Evolutionary conservation across 78 protist genomes (phyloP).

Genomic region (Guillardia theta): DNA sequence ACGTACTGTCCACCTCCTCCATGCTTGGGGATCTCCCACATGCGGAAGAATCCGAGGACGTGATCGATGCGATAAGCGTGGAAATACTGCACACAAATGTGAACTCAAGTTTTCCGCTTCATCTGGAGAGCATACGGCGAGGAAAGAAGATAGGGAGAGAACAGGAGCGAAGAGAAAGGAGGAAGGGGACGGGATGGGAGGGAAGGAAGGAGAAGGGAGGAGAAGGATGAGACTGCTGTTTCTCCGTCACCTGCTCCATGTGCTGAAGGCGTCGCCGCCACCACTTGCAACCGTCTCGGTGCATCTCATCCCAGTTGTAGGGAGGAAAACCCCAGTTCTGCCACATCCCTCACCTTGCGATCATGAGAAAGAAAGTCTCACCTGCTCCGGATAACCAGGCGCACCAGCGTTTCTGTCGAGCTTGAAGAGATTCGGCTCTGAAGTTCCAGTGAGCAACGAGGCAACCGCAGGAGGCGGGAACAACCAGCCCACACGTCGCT

Average conservation of each 20-base stretch:
- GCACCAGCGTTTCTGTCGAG: slow-evolving; percentile 1
- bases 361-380: not conserved
- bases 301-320: slow-evolving; percentile 86
- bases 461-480: too few species aligned
- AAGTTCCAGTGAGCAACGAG: too few species aligned
- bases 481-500: slow-evolving; percentile 52
- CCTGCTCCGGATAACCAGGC: not conserved
- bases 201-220: not conserved
- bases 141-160: not conserved
- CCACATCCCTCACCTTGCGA: not conserved
- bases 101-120: not conserved
- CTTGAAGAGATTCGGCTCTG: slow-evolving; percentile 20
- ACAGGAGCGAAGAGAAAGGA: not conserved
- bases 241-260: slow-evolving; percentile 66
- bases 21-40: slow-evolving; percentile 59
- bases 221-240: not conserved
- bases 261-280: slow-evolving; percentile 76
- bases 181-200: not conserved
- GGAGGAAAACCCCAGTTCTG: slow-evolving; percentile 96
- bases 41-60: slow-evolving; percentile 88
- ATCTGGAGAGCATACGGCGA: not conserved
- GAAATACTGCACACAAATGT: slow-evolving; percentile 56
- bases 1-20: slow-evolving; percentile 7
- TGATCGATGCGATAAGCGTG: slow-evolving; percentile 89
- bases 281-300: slow-evolving; percentile 77